A percentile compares a stretch with the other conserved stretches of the same genome.
These are phyloP conservation scores for Eucalyptus brandiana DNA, from an alignment of 345 rosid species.

Conservation along the genomic window DNA sequence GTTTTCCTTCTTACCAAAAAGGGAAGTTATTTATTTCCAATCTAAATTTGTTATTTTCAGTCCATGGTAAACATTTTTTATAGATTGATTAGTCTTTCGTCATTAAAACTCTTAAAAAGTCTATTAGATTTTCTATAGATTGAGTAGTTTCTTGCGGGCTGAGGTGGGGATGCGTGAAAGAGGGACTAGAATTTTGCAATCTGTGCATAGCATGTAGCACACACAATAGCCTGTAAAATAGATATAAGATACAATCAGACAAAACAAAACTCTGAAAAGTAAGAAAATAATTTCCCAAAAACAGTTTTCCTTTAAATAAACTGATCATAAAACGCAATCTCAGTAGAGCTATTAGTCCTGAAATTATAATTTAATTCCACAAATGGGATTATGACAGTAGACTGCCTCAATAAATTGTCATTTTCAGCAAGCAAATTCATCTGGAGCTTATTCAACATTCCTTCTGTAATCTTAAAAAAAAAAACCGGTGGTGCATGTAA, in stretches of 20 bases:
- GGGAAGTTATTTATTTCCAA: not conserved
- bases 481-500: not conserved
- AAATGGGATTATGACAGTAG: not conserved
- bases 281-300: rapidly evolving
- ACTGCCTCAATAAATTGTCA: not conserved
- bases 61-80: rapidly evolving
- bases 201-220: too few relatives aligned
- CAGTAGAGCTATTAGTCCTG: not conserved
- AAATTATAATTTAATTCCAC: not conserved
- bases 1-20: not conserved
- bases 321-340: too few relatives aligned
- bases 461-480: not conserved
- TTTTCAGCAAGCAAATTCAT: not conserved
- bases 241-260: too few relatives aligned
- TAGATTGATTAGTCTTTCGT: too few relatives aligned
- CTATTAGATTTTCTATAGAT: too few relatives aligned
- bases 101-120: too few relatives aligned
- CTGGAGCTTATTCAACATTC: not conserved
- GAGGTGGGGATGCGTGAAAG: too few relatives aligned
- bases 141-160: too few relatives aligned
- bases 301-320: too few relatives aligned
- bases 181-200: rapidly evolving
- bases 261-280: not conserved
- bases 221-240: too few relatives aligned
- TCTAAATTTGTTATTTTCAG: not conserved